phyloP scores from a whole-genome alignment of 2,329 filamentous ascomycete genomes.

The Aspergillus ochraceoroseus region DNA sequence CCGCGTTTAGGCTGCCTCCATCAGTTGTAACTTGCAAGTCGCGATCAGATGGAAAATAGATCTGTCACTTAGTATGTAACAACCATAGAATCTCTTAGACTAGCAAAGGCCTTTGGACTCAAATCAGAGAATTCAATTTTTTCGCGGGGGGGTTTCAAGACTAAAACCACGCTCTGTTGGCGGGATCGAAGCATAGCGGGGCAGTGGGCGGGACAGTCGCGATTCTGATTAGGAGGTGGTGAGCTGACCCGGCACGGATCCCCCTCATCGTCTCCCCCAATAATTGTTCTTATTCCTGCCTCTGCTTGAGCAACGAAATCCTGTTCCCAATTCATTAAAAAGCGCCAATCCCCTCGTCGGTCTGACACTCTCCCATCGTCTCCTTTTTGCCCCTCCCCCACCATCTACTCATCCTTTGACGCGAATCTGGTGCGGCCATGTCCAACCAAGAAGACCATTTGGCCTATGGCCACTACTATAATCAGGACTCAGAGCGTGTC shows the following conservation, averaged over 20 bases:
- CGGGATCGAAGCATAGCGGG: slow-evolving; percentile 11
- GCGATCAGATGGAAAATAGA: too few relatives aligned
- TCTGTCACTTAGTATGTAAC: background rate
- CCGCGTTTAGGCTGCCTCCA: slow-evolving; percentile 2
- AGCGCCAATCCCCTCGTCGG: background rate
- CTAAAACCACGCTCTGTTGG: slow-evolving; percentile 1
- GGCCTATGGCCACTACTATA: slow-evolving; percentile 52
- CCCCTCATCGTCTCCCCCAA: slow-evolving; percentile 6
- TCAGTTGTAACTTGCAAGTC: background rate
- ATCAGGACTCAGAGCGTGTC: slow-evolving; percentile 29
- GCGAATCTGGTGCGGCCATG: slow-evolving; percentile 24
- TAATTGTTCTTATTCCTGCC: background rate
- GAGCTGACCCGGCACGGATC: slow-evolving; percentile 2
- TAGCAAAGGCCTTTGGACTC: too few relatives aligned
- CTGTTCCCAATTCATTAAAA: too few relatives aligned
- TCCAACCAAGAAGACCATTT: slow-evolving; percentile 48
- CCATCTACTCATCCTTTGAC: background rate
- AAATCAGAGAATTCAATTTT: too few relatives aligned
- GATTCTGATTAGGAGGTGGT: slow-evolving; percentile 1
- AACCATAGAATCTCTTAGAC: too few relatives aligned
- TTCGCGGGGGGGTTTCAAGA: too few relatives aligned
- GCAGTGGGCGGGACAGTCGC: slow-evolving; percentile 7
- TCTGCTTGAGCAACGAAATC: background rate
- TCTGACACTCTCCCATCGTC: background rate
- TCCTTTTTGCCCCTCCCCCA: background rate